Evolutionary conservation across 805 yeast genomes (phyloP).

Genomic region (Candida broadrunensis): DNA sequence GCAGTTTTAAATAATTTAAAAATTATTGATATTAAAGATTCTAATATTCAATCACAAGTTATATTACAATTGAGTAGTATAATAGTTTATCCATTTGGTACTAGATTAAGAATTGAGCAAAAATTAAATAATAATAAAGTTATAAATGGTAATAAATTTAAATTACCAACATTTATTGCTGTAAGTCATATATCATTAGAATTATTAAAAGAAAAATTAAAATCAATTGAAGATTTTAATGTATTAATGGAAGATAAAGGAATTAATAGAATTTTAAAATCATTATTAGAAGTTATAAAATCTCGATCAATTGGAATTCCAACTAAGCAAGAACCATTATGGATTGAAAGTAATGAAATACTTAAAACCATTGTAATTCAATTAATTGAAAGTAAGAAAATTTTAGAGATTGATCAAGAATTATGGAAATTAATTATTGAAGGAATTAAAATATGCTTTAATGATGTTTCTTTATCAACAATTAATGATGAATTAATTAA

Average conservation of each 20-base stretch:
- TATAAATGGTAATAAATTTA: constrained; percentile 26
- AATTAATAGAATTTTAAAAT: constrained; percentile 42
- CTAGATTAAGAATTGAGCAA: constrained; percentile 53
- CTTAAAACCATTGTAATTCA: constrained; percentile 33
- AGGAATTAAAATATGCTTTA: constrained; percentile 39
- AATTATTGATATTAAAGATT: constrained; percentile 23
- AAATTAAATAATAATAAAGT: constrained; percentile 41
- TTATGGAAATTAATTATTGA: constrained; percentile 43
- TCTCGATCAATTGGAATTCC: constrained; percentile 37
- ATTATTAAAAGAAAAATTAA: constrained; percentile 38
- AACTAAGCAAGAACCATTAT: constrained; percentile 33
- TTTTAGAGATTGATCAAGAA: constrained; percentile 11
- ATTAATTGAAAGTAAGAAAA: constrained; percentile 16
- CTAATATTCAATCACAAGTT: constrained; percentile 39
- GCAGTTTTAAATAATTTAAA: constrained; percentile 52
- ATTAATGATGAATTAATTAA: constrained; percentile 40
- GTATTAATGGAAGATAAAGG: constrained; percentile 44
- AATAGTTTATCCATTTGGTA: constrained; percentile 58
- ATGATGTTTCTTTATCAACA: constrained; percentile 13
- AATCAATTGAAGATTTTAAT: constrained; percentile 24
- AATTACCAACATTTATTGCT: constrained; percentile 64
- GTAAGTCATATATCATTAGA: constrained; percentile 48
- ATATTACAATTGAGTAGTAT: constrained; percentile 55
- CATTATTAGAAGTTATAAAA: constrained; percentile 52
- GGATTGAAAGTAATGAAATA: constrained; percentile 51